Evolutionary conservation across 1,284 basidiomycete species (phyloP).

Genomic region (Rhodotorula sp.): DNA sequence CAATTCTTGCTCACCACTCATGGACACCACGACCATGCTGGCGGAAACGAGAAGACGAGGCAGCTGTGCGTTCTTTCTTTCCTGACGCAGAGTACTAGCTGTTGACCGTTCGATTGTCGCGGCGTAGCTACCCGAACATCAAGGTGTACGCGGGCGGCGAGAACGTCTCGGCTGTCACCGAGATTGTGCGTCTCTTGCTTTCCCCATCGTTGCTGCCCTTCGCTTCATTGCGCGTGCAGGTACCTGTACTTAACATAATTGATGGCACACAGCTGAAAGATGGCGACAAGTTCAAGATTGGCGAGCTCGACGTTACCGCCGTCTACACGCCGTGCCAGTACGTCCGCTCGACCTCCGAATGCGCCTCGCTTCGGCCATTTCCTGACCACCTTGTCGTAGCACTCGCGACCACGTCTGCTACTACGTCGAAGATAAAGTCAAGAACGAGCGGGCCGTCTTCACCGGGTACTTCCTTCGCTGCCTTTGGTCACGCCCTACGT

Average conservation of each 20-base stretch:
- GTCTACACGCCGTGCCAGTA: constrained; percentile 68
- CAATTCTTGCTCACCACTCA: constrained; percentile 65
- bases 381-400: constrained; percentile 61
- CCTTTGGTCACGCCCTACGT: background rate
- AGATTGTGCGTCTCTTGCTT: constrained; percentile 57
- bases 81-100: too few species aligned
- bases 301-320: constrained; percentile 35
- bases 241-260: background rate
- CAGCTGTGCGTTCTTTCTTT: constrained; percentile 33
- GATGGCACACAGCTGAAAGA: constrained; percentile 7
- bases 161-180: constrained; percentile 65
- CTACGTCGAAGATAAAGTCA: constrained; percentile 66
- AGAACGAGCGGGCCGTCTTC: constrained; percentile 71
- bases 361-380: too few species aligned
- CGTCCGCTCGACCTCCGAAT: background rate
- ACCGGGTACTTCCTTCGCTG: constrained; percentile 62
- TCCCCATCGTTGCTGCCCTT: background rate
- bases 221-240: background rate
- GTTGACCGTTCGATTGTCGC: background rate
- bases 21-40: constrained; percentile 54
- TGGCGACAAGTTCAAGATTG: constrained; percentile 38
- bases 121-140: constrained; percentile 58
- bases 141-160: constrained; percentile 83
- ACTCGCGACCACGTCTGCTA: constrained; percentile 96
- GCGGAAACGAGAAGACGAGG: constrained; percentile 69